phyloP scores from a whole-genome alignment of 345 rosid species.

The Hypericum androsaemum region DNA sequence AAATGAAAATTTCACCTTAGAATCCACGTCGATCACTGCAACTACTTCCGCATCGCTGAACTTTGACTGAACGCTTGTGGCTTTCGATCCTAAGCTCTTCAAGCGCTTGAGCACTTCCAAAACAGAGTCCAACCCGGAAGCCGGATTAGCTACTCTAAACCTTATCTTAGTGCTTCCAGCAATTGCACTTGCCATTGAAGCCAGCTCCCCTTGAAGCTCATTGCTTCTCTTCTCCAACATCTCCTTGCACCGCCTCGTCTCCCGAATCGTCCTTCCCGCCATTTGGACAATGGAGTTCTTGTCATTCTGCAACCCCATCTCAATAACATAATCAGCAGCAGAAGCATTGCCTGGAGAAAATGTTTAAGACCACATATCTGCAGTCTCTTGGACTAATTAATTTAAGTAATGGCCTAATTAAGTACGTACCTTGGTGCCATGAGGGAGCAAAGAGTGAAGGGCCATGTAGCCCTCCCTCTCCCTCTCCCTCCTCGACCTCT shows the following conservation, averaged over 20 bases:
- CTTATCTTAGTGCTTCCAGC: conserved; percentile 26
- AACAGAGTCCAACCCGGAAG: conserved; percentile 50
- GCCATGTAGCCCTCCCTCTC: conserved; percentile 45
- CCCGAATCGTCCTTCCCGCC: conserved; percentile 30
- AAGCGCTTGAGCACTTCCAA: conserved; percentile 40
- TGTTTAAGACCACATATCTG: too few species aligned
- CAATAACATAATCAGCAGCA: not conserved
- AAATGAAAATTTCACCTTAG: conserved; percentile 21
- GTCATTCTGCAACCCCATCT: conserved; percentile 31
- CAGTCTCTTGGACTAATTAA: too few species aligned
- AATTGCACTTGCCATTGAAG: not conserved
- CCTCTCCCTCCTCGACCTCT: conserved; percentile 57
- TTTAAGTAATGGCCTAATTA: not conserved
- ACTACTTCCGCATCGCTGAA: conserved; percentile 29
- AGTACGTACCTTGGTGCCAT: conserved; percentile 51
- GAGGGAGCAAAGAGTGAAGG: conserved; percentile 47
- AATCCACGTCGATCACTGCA: conserved; percentile 29
- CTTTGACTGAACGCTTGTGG: conserved; percentile 23
- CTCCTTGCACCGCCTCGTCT: conserved; percentile 31
- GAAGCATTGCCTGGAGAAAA: too few species aligned
- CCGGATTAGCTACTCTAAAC: conserved; percentile 33
- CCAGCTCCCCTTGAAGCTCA: conserved; percentile 21
- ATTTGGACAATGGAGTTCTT: conserved; percentile 44
- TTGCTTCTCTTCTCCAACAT: conserved; percentile 29
- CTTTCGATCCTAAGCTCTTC: conserved; percentile 29